phyloP scores from a whole-genome alignment of 768 basidiomycete genomes.

The Trametes gibbosa region DNA sequence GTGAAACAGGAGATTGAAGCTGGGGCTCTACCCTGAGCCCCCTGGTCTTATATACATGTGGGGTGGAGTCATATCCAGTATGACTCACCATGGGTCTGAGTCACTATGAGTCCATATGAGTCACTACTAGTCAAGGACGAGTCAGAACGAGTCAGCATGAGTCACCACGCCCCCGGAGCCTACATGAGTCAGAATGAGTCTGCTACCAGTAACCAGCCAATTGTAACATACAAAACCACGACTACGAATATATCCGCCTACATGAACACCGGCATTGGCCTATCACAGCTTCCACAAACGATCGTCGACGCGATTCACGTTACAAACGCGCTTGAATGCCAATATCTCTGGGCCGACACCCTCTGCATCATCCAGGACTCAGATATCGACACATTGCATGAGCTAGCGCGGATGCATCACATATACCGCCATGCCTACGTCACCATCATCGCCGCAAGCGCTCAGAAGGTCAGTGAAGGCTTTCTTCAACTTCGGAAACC shows the following conservation, averaged over 20 bases:
- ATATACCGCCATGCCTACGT: neutral
- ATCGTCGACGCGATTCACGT: neutral
- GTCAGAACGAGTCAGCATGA: too few species aligned
- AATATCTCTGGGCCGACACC: neutral
- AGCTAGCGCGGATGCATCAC: neutral
- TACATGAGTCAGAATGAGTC: too few species aligned
- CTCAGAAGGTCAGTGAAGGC: neutral
- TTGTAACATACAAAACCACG: too few species aligned
- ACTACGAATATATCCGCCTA: neutral
- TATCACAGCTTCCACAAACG: neutral
- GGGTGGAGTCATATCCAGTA: too few species aligned
- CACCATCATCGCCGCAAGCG: neutral
- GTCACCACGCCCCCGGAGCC: too few species aligned
- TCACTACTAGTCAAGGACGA: too few species aligned
- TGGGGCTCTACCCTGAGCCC: too few species aligned
- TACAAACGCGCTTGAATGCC: neutral
- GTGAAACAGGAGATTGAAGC: too few species aligned
- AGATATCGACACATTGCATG: neutral
- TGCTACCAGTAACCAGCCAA: too few species aligned
- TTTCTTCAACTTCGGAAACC: neutral
- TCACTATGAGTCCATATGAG: too few species aligned
- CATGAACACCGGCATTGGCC: neutral
- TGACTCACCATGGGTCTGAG: too few species aligned
- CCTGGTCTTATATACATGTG: too few species aligned
- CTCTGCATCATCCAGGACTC: slow-evolving; percentile 6